Conservation (phyloP, 331 rosid species). For the Stylosanthes scabra region DNA sequence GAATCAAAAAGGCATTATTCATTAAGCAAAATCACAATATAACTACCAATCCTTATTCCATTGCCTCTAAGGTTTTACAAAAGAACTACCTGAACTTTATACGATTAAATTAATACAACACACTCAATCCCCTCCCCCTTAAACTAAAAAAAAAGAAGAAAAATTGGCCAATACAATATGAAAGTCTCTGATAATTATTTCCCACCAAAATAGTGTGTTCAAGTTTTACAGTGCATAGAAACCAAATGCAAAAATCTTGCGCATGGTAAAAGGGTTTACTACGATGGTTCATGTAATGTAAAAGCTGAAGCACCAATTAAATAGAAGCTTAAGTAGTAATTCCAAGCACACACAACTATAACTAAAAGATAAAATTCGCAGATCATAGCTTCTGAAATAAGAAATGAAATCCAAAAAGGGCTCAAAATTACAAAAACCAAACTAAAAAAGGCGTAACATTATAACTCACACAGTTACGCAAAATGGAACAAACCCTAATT, state of each 20-base stretch:
- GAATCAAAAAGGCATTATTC: background rate
- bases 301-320: slow-evolving; percentile 29
- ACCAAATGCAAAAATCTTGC: slow-evolving; percentile 1
- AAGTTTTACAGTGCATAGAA: background rate
- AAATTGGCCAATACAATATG: background rate
- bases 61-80: background rate
- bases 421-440: slow-evolving; percentile 6
- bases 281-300: slow-evolving; percentile 15
- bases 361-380: background rate
- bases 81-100: background rate
- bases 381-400: slow-evolving; percentile 17
- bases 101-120: background rate
- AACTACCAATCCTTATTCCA: slow-evolving; percentile 2
- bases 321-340: background rate
- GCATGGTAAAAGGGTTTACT: background rate
- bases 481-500: slow-evolving; percentile 38
- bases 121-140: background rate
- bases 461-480: background rate
- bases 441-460: background rate
- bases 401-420: slow-evolving; percentile 22
- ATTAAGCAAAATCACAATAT: slow-evolving; percentile 12
- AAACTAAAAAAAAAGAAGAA: background rate
- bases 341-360: background rate
- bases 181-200: slow-evolving; percentile 6
- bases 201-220: background rate